Conservation (phyloP, 140 eudicot species). For the Oenanthe javanica region DNA sequence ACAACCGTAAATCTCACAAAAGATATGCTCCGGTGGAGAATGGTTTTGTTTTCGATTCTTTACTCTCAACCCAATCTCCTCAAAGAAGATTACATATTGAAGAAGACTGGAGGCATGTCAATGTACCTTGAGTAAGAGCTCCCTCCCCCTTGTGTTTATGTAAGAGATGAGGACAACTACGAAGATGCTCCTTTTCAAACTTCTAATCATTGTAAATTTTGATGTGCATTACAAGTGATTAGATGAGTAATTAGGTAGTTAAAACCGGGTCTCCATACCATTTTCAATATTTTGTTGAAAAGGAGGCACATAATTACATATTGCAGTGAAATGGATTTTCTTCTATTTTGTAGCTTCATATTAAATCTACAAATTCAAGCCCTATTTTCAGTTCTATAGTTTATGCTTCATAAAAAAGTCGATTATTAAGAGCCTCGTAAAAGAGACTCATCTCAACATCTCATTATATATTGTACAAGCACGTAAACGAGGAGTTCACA, state of each 20-base stretch:
- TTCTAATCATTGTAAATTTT: slow-evolving; percentile 31
- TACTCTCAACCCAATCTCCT: slow-evolving; percentile 18
- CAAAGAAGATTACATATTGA: slow-evolving; percentile 26
- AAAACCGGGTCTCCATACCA: slow-evolving; percentile 26
- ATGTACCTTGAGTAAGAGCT: slow-evolving; percentile 21
- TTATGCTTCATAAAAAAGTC: not conserved
- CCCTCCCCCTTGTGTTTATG: slow-evolving; percentile 19
- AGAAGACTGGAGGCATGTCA: slow-evolving; percentile 10
- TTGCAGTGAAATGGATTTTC: slow-evolving; percentile 12
- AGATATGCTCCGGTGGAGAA: slow-evolving; percentile 36
- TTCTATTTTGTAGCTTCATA: not conserved
- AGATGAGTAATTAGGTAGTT: slow-evolving; percentile 19
- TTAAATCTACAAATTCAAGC: no score
- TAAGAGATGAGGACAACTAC: slow-evolving; percentile 16
- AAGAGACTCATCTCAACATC: not conserved
- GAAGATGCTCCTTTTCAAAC: slow-evolving; percentile 22
- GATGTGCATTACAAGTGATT: slow-evolving; percentile 17
- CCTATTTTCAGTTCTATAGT: no score
- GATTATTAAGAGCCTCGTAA: not conserved
- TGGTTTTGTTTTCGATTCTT: slow-evolving; percentile 20
- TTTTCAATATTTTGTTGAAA: slow-evolving; percentile 32
- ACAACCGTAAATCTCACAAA: slow-evolving; percentile 41
- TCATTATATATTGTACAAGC: not conserved
- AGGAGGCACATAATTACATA: slow-evolving; percentile 20
- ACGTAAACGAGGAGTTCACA: not conserved